Evolutionary conservation across 1,284 basidiomycete genomes (phyloP), one percentile per base, ranked within the genome.

Genomic region (Heterobasidion annosum): DNA sequence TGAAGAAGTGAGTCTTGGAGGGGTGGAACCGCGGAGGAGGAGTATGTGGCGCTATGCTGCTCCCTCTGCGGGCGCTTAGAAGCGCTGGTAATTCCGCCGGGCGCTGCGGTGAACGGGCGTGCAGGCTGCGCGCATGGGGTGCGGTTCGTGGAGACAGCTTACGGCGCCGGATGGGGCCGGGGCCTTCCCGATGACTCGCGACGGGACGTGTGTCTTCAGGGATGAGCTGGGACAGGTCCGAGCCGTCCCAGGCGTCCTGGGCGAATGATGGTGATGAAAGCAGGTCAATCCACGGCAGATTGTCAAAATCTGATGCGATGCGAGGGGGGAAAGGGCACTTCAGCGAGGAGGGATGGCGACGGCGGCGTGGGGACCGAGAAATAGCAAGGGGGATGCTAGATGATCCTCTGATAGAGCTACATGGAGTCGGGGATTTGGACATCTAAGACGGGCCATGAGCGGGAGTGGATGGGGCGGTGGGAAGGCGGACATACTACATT

Each of bases 221-320:
- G 10, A 71, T 67, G 35, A 80, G 61, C 60, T 74, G 76, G 34
- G 76, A 82, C 51, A 84, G 75, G 67, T 85, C 82, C 50, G 82
- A 81, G 56, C 81, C 73, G 58, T 83, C 78, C 61, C 68, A 72
- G 33, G 67, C 66, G 58, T 68, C 68, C 57, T 67, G 52, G 50
- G 61, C 59, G 51, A 72, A 68, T 44, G 73, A 68, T 0, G 75
- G 57, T 45, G 66, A 58, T 50, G 83, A 75, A 52, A 85, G 69
- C 13, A 75, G 69, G 35, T 80, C 71, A 54, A 82, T 78, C 82
- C 83, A 85, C 12, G 82, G 78, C 15, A 84, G 74, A 32, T 73
- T 67, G 67, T 83, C 82, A 61, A 85, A 83, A 19, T 67, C 59
- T 53, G 74, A 73, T 45, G 65, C 64, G 16, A 58, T 57, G 34